A percentile compares a stretch with the other conserved stretches of the same genome.
phyloP scores from a whole-genome alignment of 2,329 filamentous ascomycete genomes.

The Aspergillus novofumigatus region DNA sequence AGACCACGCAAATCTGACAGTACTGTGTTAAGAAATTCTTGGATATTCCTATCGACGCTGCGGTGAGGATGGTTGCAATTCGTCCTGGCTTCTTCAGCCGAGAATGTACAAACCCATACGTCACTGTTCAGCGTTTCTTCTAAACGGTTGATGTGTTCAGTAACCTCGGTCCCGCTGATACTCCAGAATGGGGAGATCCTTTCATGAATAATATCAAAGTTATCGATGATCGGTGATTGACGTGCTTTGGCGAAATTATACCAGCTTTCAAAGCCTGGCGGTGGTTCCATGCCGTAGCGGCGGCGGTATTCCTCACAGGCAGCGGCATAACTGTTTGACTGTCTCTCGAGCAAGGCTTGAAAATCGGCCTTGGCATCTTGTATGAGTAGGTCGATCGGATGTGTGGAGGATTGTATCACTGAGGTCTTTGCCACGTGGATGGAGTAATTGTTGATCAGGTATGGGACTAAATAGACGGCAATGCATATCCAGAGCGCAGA shows the following conservation, averaged over 20 bases:
- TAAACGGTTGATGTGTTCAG: neutral
- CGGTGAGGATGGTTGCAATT: constrained; percentile 4
- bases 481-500: constrained; percentile 1
- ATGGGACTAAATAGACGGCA: constrained; percentile 1
- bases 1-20: neutral
- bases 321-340: neutral
- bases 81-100: neutral
- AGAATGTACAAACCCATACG: constrained; percentile 9
- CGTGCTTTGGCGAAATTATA: constrained; percentile 6
- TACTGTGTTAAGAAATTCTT: constrained; percentile 1
- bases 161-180: constrained; percentile 2
- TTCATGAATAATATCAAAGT: constrained; percentile 5
- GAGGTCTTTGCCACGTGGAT: neutral
- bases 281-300: constrained; percentile 7
- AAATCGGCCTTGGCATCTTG: constrained; percentile 1
- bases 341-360: neutral
- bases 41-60: constrained; percentile 5
- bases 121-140: neutral
- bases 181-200: constrained; percentile 5
- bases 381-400: constrained; percentile 1
- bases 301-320: constrained; percentile 5
- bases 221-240: constrained; percentile 9
- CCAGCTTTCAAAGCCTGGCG: constrained; percentile 9
- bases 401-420: neutral
- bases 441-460: neutral